These are phyloP conservation scores for Arthrobotrys iridis DNA, from an alignment of 2,329 filamentous ascomycete species.

Conservation along the genomic window DNA sequence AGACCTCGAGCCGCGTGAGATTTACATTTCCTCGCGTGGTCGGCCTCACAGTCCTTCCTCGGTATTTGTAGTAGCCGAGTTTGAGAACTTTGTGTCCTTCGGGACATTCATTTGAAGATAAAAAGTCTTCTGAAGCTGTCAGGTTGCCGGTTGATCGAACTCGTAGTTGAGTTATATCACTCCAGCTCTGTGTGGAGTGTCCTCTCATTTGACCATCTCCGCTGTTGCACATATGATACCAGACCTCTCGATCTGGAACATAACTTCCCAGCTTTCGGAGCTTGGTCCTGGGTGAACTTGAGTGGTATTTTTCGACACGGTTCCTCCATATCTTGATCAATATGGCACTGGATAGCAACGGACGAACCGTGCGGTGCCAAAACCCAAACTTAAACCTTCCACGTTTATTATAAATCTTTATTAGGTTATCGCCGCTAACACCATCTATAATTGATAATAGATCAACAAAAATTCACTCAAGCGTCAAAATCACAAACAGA, in stretches of 20 bases:
- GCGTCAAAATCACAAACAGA: too few species aligned
- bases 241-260: neutral
- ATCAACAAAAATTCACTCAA: slow-evolving; percentile 42
- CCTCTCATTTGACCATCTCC: slow-evolving; percentile 46
- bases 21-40: neutral
- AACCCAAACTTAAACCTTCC: slow-evolving; percentile 4
- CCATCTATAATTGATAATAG: slow-evolving; percentile 4
- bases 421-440: neutral
- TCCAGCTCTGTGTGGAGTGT: slow-evolving; percentile 17
- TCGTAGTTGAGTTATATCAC: neutral
- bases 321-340: neutral
- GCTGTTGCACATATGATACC: neutral
- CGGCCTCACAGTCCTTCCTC: neutral
- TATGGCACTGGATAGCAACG: neutral
- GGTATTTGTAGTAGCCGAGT: slow-evolving; percentile 56
- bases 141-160: neutral
- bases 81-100: slow-evolving; percentile 20
- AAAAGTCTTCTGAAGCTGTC: neutral
- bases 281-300: neutral
- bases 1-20: slow-evolving; percentile 58
- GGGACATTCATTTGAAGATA: neutral
- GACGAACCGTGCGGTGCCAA: neutral
- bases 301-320: neutral
- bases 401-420: slow-evolving; percentile 38
- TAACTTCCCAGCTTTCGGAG: neutral